Base-by-base conservation (phyloP, 495 filamentous ascomycete genomes). In the Chlorociboria aeruginascens region DNA sequence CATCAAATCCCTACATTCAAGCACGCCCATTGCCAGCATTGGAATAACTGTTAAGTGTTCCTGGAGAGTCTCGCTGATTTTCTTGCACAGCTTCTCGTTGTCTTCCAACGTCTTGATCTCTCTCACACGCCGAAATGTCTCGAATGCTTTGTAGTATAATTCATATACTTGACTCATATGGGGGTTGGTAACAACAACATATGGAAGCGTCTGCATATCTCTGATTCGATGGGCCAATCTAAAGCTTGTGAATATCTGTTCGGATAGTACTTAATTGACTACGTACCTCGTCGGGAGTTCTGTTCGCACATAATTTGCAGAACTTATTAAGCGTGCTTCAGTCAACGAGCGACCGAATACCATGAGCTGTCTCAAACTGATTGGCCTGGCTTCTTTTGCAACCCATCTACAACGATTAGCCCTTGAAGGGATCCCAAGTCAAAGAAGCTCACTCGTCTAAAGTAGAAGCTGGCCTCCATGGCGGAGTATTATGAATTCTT, bases 131-230 rank as follows among this genome's bases (percentile, higher is more conserved):
- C 92, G 83, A 43, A 95, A 81, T 45, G 70, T 80, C 54, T 99
- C 93, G 54, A 99, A 99, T 16, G 92, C 92, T 53, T 79, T 79
- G 66, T 95, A 94, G 68, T 99, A 99, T 6, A 96, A 71, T 60
- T 97, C 89, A 68, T 97, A 97, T 11, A 97, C 93, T 49, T 90
- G 80, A 51, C 83, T 87, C 46, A 99, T 81, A 59, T 97, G 85
- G 9, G 79, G 78, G 59, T 99, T 99, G n/a, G 87, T 87, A 13
- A 97, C 85, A 31, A 96, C 90, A 10, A 93, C 87, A 58, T 95
- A 99, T 14, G 92, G 92, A 37, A 99, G 69, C 47, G 83, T 89
- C 67, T 99, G 93, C 74, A 99, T 97, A 60, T 99, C 90, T 39
- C 93, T 86, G 43, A 99, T 82, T 12, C 92, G 83, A 58, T 99